Percentiles rank a stretch among this genome's conserved stretches.
Conservation (phyloP, 805 yeast genomes). For the Spathaspora sp. region DNA sequence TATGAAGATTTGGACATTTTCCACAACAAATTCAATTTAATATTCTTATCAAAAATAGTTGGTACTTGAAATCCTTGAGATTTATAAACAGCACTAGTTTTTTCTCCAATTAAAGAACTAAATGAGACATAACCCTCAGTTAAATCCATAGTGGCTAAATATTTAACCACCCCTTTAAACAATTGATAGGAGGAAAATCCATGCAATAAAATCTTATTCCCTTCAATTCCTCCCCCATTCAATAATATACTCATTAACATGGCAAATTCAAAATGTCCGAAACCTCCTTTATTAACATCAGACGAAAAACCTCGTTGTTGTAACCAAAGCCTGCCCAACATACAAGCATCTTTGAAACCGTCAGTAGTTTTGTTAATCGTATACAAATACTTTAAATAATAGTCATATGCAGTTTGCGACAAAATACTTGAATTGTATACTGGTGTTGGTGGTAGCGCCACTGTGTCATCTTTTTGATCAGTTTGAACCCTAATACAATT, state of each 20-base stretch:
- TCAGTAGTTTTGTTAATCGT: conserved; percentile 73
- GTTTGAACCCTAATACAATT: conserved; percentile 75
- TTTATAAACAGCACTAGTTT: conserved; percentile 40
- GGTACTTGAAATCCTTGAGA: conserved; percentile 67
- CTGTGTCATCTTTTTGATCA: conserved; percentile 14
- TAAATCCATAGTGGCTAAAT: conserved; percentile 77
- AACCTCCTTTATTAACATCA: conserved; percentile 65
- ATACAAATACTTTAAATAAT: conserved; percentile 72
- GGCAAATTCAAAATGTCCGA: conserved; percentile 90
- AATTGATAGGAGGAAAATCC: conserved; percentile 93
- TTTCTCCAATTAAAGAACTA: conserved; percentile 50
- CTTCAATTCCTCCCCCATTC: conserved; percentile 76
- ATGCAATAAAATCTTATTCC: conserved; percentile 71
- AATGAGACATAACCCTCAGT: conserved; percentile 66
- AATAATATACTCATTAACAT: conserved; percentile 75
- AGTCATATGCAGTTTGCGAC: conserved; percentile 63
- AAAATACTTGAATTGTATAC: conserved; percentile 79
- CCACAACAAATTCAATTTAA: conserved; percentile 77
- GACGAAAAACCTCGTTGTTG: conserved; percentile 80
- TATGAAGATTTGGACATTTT: conserved; percentile 74
- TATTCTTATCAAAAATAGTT: conserved; percentile 68
- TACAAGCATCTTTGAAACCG: conserved; percentile 82
- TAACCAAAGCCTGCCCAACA: conserved; percentile 86
- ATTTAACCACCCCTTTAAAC: conserved; percentile 83
- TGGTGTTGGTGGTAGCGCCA: conserved; percentile 68